A percentile compares a stretch with the other conserved stretches of the same genome.
phyloP scores from a whole-genome alignment of 139 green algal genomes.

The Ettlia oleoabundans region DNA sequence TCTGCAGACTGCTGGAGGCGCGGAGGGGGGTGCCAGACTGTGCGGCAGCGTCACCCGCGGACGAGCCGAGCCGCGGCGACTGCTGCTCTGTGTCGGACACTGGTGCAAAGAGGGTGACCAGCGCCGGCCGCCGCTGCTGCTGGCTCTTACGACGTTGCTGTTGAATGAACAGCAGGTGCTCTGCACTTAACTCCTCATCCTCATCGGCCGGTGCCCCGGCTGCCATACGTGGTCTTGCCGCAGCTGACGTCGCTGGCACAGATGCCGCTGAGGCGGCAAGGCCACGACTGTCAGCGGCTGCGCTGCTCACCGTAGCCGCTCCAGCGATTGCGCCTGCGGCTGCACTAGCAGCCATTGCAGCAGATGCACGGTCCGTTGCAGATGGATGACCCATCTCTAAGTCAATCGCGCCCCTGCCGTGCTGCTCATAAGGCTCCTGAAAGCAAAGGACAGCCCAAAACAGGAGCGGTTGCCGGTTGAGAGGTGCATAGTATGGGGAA shows the following conservation, averaged over 20 bases:
- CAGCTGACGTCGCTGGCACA: neutral
- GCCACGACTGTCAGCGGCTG: too few relatives aligned
- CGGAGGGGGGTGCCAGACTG: too few relatives aligned
- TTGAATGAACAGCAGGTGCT: neutral
- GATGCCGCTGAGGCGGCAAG: too few relatives aligned
- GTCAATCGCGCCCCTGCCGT: neutral
- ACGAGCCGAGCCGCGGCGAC: neutral
- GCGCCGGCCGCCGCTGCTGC: slow-evolving; percentile 12
- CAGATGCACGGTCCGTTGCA: neutral
- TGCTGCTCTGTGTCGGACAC: neutral
- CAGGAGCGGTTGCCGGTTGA: too few relatives aligned
- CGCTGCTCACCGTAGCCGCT: too few relatives aligned
- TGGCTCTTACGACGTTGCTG: neutral
- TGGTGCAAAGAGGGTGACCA: slow-evolving; percentile 14
- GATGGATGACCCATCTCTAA: neutral
- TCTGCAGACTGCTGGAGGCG: neutral
- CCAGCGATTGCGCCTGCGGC: neutral
- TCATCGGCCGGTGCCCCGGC: neutral
- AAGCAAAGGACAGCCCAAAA: too few relatives aligned
- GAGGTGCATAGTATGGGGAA: too few relatives aligned
- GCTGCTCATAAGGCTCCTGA: too few relatives aligned
- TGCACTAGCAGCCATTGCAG: neutral
- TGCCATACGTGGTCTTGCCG: neutral
- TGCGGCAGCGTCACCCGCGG: too few relatives aligned
- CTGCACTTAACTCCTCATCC: neutral